These are phyloP conservation scores for Phascolomyces articulosus DNA, from an alignment of 371 early-diverging fungal genomes.

Conservation along the genomic window DNA sequence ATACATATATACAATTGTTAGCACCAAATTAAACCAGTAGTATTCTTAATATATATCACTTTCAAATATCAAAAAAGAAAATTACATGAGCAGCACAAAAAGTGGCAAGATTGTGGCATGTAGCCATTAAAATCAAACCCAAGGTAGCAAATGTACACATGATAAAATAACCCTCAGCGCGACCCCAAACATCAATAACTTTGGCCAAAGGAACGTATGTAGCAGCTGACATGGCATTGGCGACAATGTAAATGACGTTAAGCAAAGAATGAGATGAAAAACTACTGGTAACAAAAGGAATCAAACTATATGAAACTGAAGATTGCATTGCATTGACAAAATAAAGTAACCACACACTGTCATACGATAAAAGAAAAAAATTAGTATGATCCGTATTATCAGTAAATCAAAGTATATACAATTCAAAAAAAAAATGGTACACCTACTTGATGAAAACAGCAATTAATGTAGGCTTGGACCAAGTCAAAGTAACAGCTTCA, in stretches of 20 bases:
- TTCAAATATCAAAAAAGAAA: neutral
- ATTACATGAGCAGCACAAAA: conserved; percentile 29
- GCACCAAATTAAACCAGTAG: no score
- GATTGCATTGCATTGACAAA: conserved; percentile 21
- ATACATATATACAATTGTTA: no score
- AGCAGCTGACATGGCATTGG: conserved; percentile 23
- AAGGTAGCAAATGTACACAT: conserved; percentile 22
- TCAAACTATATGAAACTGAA: conserved; percentile 19
- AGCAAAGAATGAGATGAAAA: conserved; percentile 19
- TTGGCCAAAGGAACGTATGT: conserved; percentile 22
- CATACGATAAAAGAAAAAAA: neutral
- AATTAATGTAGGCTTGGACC: conserved; percentile 16
- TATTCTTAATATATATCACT: no score
- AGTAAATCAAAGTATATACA: no score
- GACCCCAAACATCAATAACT: conserved; percentile 22
- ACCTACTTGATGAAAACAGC: conserved; percentile 13
- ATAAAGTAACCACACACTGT: conserved; percentile 22
- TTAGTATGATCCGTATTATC: no score
- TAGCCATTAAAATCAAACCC: conserved; percentile 20
- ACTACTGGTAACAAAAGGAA: conserved; percentile 24
- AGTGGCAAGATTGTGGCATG: conserved; percentile 18
- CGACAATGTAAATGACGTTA: conserved; percentile 25
- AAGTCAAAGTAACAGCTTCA: conserved; percentile 21
- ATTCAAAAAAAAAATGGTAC: no score
- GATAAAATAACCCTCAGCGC: conserved; percentile 23